Percentiles rank a stretch among this genome's conserved stretches.
These are phyloP conservation scores for Nannizzia gypsea DNA, from an alignment of 2,329 filamentous ascomycete species.

Conservation along the genomic window DNA sequence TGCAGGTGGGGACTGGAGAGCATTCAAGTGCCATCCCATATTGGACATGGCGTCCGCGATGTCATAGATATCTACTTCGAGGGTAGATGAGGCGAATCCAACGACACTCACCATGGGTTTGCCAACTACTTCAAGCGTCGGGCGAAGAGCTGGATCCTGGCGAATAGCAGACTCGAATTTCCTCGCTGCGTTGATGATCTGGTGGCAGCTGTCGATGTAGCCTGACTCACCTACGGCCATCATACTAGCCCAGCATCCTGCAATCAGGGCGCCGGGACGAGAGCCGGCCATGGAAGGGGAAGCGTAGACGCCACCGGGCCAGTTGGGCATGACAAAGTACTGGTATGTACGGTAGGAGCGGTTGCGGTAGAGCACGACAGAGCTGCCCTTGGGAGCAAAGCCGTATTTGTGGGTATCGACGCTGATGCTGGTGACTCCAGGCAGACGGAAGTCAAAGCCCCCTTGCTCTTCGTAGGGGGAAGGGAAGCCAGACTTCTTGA, in stretches of 20 bases:
- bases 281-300: slow-evolving; percentile 86
- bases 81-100: slow-evolving; percentile 63
- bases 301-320: slow-evolving; percentile 92
- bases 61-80: slow-evolving; percentile 78
- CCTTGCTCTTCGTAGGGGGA: slow-evolving; percentile 51
- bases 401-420: slow-evolving; percentile 99
- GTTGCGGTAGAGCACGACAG: slow-evolving; percentile 79
- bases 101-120: slow-evolving; percentile 81
- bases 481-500: slow-evolving; percentile 78
- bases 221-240: slow-evolving; percentile 80
- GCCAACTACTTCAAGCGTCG: slow-evolving; percentile 69
- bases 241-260: slow-evolving; percentile 86
- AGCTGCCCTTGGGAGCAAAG: slow-evolving; percentile 96
- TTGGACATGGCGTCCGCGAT: slow-evolving; percentile 76
- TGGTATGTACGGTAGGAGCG: slow-evolving; percentile 70
- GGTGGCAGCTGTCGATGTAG: slow-evolving; percentile 74
- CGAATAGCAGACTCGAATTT: slow-evolving; percentile 66
- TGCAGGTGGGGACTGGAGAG: slow-evolving; percentile 78
- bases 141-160: slow-evolving; percentile 53
- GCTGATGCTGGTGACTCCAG: slow-evolving; percentile 87
- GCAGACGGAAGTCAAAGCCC: slow-evolving; percentile 85
- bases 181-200: slow-evolving; percentile 79
- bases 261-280: slow-evolving; percentile 84
- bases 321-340: slow-evolving; percentile 92
- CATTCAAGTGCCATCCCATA: slow-evolving; percentile 91